A percentile compares a stretch with the other conserved stretches of the same genome.
These are phyloP conservation scores for Salvia rosmarinus DNA, from an alignment of 257 asterid genomes.

Conservation along the genomic window DNA sequence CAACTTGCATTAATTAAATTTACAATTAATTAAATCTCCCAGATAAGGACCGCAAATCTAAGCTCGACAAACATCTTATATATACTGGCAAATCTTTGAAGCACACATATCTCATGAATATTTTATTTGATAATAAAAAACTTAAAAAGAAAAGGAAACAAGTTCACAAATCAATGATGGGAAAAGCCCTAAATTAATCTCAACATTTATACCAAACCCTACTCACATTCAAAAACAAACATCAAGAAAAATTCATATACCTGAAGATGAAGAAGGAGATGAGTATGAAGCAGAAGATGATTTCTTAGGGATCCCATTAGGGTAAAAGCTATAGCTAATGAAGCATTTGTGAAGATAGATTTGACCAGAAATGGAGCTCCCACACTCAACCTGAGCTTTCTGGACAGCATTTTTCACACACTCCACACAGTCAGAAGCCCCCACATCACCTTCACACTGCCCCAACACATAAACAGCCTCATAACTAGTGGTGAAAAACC, in stretches of 20 bases:
- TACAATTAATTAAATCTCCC: conserved; percentile 33
- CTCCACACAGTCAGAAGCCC: conserved; percentile 75
- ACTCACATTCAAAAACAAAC: conserved; percentile 19
- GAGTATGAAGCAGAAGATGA: conserved; percentile 68
- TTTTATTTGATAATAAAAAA: not conserved
- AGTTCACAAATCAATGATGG: conserved; percentile 43
- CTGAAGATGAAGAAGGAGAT: conserved; percentile 71
- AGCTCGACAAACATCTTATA: conserved; percentile 62
- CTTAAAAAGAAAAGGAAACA: conserved; percentile 38
- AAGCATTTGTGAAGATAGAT: conserved; percentile 84
- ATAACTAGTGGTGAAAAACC: conserved; percentile 67
- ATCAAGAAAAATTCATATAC: conserved; percentile 36
- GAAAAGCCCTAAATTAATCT: conserved; percentile 31
- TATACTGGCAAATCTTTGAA: conserved; percentile 38
- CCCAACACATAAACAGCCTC: conserved; percentile 76
- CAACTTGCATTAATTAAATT: conserved; percentile 41
- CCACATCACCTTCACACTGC: conserved; percentile 94
- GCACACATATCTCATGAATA: conserved; percentile 27
- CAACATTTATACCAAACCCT: conserved; percentile 23
- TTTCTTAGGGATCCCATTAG: conserved; percentile 69
- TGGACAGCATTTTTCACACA: conserved; percentile 91
- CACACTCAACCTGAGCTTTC: conserved; percentile 97
- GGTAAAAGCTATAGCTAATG: conserved; percentile 63
- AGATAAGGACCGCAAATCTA: conserved; percentile 53
- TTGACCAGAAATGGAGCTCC: conserved; percentile 85